These are phyloP conservation scores for Neurospora sp. DNA, from an alignment of 495 filamentous ascomycete species.

Conservation along the genomic window DNA sequence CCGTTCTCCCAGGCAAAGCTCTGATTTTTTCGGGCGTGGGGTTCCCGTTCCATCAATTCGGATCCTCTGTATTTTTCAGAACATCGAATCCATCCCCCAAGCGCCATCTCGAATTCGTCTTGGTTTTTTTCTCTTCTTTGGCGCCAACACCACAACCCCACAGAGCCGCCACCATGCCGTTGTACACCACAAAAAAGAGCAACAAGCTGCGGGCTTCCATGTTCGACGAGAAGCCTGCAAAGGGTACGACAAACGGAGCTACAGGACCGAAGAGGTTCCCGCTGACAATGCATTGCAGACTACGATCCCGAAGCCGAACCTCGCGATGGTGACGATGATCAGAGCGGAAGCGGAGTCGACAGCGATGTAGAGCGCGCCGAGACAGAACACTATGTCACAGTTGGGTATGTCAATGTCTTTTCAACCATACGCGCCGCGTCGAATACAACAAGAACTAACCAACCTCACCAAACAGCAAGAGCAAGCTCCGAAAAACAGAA, in stretches of 20 bases:
- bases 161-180: conserved; percentile 19
- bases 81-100: not conserved
- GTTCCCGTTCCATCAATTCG: conserved; percentile 2
- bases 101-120: not conserved
- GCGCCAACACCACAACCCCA: not conserved
- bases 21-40: conserved; percentile 22
- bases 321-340: conserved; percentile 30
- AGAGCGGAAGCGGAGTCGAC: conserved; percentile 46
- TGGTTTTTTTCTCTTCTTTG: not conserved
- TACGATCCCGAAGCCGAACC: conserved; percentile 78
- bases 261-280: not conserved
- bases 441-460: conserved; percentile 1
- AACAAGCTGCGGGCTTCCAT: conserved; percentile 30
- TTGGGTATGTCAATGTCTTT: conserved; percentile 45
- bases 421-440: not conserved
- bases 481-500: conserved; percentile 69
- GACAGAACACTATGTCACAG: conserved; percentile 76
- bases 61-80: not conserved
- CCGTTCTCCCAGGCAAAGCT: conserved; percentile 1
- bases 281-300: conserved; percentile 41
- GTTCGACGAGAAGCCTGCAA: conserved; percentile 28
- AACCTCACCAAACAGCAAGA: conserved; percentile 64
- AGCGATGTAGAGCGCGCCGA: conserved; percentile 30
- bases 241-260: conserved; percentile 17
- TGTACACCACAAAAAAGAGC: conserved; percentile 17